phyloP scores from a whole-genome alignment of 495 filamentous ascomycete species.

The Aspergillus incahuasiensis region DNA sequence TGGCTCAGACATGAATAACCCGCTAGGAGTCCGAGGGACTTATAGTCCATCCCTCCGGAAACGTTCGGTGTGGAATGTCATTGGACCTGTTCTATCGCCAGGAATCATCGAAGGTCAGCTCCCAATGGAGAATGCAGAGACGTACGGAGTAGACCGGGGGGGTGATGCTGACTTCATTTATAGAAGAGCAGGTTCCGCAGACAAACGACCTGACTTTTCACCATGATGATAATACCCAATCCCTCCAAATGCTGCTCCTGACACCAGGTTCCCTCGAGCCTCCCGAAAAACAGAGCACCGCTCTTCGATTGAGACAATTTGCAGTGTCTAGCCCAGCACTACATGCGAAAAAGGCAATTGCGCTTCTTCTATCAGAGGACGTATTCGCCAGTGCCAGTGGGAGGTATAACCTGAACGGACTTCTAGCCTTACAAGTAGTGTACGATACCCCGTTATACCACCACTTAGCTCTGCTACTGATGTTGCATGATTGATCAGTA shows the following conservation, averaged over 20 bases:
- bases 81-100: conserved; percentile 37
- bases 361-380: conserved; percentile 46
- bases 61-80: conserved; percentile 45
- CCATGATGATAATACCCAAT: not conserved
- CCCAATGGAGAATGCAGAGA: not conserved
- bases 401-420: conserved; percentile 17
- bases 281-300: conserved; percentile 20
- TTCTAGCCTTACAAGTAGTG: conserved; percentile 31
- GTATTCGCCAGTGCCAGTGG: conserved; percentile 15
- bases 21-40: conserved; percentile 21
- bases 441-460: conserved; percentile 8
- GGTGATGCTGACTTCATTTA: not conserved
- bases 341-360: conserved; percentile 39
- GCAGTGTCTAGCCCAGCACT: conserved; percentile 26
- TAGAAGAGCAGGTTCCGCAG: conserved; percentile 9
- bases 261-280: conserved; percentile 41
- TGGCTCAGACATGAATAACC: conserved; percentile 7
- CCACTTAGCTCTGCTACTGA: not conserved
- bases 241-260: conserved; percentile 51
- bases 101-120: conserved; percentile 44
- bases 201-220: conserved; percentile 17
- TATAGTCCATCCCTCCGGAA: conserved; percentile 55
- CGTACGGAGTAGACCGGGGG: not conserved
- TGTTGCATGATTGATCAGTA: conserved; percentile 4
- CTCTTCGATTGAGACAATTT: conserved; percentile 46